Conservation (phyloP, 768 basidiomycete species). For the Xerocomus spinulosus region DNA sequence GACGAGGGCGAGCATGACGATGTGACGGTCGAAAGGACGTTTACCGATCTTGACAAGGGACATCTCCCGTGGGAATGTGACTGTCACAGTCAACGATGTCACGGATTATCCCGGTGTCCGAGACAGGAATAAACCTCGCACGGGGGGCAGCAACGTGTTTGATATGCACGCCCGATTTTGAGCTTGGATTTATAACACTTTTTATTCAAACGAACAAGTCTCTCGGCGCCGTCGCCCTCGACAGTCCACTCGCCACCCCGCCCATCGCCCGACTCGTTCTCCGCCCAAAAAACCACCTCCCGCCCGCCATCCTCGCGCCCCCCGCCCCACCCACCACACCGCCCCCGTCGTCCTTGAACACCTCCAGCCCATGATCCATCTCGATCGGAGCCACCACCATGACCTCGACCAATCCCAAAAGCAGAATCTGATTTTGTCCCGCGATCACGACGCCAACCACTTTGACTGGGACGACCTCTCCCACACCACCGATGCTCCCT, state of each 20-base stretch:
- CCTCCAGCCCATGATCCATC: conserved; percentile 43
- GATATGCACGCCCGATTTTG: conserved; percentile 32
- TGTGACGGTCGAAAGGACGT: conserved; percentile 16
- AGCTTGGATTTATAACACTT: conserved; percentile 29
- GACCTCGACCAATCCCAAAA: conserved; percentile 36
- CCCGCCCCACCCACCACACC: background rate
- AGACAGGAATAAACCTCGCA: conserved; percentile 27
- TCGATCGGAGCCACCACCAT: conserved; percentile 49
- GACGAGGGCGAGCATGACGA: conserved; percentile 50
- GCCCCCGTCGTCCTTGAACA: background rate
- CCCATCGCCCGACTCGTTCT: background rate
- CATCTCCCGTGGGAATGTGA: conserved; percentile 24
- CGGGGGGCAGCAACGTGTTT: conserved; percentile 29
- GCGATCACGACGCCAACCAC: conserved; percentile 30
- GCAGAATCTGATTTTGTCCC: conserved; percentile 41
- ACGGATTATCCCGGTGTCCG: conserved; percentile 7
- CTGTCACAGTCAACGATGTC: no score
- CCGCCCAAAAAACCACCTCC: background rate
- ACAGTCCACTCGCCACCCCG: background rate
- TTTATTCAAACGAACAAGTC: conserved; percentile 14
- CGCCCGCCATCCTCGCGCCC: conserved; percentile 6
- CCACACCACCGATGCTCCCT: conserved; percentile 20
- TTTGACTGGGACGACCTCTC: conserved; percentile 35
- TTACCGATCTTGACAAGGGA: conserved; percentile 14
- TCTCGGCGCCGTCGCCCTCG: background rate